These are phyloP conservation scores for Margaritispora aquatica DNA, from an alignment of 495 filamentous ascomycete genomes.

Conservation along the genomic window DNA sequence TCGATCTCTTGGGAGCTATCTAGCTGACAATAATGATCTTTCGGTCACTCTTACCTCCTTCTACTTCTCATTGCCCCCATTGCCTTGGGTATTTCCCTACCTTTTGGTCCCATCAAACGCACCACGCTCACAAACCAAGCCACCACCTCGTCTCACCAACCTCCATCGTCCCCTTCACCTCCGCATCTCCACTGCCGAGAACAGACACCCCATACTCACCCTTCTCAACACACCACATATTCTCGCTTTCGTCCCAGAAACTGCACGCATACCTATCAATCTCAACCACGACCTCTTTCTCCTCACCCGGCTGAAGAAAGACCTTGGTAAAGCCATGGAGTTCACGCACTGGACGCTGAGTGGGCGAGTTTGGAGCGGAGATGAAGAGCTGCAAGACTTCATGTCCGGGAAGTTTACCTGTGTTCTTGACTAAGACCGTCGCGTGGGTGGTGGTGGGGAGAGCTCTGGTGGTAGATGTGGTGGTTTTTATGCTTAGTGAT, in stretches of 20 bases:
- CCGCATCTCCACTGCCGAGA: not conserved
- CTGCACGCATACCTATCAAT: conserved; percentile 45
- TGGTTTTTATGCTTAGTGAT: not conserved
- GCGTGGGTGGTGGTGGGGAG: conserved; percentile 35
- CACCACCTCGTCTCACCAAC: conserved; percentile 1
- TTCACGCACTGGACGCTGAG: conserved; percentile 57
- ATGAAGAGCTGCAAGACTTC: conserved; percentile 53
- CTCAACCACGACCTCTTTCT: conserved; percentile 46
- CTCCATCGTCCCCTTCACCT: not conserved
- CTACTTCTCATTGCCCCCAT: too few species aligned
- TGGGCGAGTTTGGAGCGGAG: conserved; percentile 37
- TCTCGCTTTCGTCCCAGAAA: conserved; percentile 29
- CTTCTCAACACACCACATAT: conserved; percentile 26
- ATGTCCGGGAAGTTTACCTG: conserved; percentile 55
- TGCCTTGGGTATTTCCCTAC: too few species aligned
- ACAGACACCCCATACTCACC: conserved; percentile 28
- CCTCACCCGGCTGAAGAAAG: conserved; percentile 55
- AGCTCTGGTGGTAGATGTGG: not conserved
- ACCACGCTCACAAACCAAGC: conserved; percentile 1
- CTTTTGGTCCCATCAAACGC: not conserved
- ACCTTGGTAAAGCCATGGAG: conserved; percentile 74
- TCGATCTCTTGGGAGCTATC: too few species aligned
- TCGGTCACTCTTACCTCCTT: too few species aligned
- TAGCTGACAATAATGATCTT: too few species aligned
- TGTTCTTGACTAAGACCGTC: conserved; percentile 34